phyloP scores from a whole-genome alignment of 2,329 filamentous ascomycete species.

The Cordyceps tenuipes region DNA sequence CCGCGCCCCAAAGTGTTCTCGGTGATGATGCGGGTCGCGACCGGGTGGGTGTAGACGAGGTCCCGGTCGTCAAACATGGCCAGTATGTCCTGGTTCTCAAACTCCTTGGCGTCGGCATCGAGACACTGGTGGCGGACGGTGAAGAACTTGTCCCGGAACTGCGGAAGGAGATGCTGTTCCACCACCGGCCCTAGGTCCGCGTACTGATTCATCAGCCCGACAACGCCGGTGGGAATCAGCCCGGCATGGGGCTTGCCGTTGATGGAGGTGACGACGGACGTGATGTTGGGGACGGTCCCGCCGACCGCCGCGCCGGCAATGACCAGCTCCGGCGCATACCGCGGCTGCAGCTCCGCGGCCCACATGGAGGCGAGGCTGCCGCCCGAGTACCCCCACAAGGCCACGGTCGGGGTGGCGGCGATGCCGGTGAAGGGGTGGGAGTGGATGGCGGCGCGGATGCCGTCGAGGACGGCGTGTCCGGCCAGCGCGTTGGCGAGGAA shows the following conservation, averaged over 20 bases:
- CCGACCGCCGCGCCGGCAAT: slow-evolving; percentile 21
- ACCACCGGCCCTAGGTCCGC: slow-evolving; percentile 14
- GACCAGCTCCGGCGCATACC: slow-evolving; percentile 18
- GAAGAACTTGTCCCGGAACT: slow-evolving; percentile 21
- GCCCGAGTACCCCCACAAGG: slow-evolving; percentile 35
- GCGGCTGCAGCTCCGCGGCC: slow-evolving; percentile 20
- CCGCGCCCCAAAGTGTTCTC: slow-evolving; percentile 27
- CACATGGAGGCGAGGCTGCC: slow-evolving; percentile 17
- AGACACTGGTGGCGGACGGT: slow-evolving; percentile 21
- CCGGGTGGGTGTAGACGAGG: slow-evolving; percentile 17
- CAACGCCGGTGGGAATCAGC: slow-evolving; percentile 16
- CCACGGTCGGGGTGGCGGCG: slow-evolving; percentile 23
- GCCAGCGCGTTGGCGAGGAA: slow-evolving; percentile 33
- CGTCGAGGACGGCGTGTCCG: slow-evolving; percentile 35
- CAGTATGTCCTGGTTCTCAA: slow-evolving; percentile 27
- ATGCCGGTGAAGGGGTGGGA: slow-evolving; percentile 23
- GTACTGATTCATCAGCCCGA: slow-evolving; percentile 19
- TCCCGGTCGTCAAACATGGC: slow-evolving; percentile 32
- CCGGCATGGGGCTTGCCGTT: slow-evolving; percentile 16
- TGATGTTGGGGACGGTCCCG: slow-evolving; percentile 18
- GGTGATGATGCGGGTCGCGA: slow-evolving; percentile 20
- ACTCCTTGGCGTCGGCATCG: slow-evolving; percentile 19
- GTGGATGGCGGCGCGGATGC: slow-evolving; percentile 31
- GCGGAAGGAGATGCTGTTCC: slow-evolving; percentile 15
- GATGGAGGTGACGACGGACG: slow-evolving; percentile 12